These are phyloP conservation scores for Petasospora rhodanensis DNA, from an alignment of 1,139 yeast genomes.

Conservation along the genomic window DNA sequence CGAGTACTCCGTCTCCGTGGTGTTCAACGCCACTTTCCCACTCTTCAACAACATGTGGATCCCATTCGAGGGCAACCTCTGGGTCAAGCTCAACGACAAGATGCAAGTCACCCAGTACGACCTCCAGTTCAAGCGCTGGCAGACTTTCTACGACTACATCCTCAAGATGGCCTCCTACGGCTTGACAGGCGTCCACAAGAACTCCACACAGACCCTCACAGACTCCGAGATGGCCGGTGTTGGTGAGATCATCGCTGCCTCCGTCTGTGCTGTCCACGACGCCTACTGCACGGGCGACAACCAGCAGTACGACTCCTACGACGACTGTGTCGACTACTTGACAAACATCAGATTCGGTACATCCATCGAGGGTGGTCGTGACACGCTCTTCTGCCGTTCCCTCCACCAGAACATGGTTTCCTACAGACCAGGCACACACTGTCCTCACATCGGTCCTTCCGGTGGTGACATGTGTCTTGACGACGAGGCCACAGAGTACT, in stretches of 20 bases:
- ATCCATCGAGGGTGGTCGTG: constrained; percentile 25
- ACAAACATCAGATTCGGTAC: constrained; percentile 16
- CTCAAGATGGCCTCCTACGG: constrained; percentile 5
- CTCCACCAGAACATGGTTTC: constrained; percentile 24
- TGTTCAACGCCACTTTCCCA: constrained; percentile 16
- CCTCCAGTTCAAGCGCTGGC: constrained; percentile 12
- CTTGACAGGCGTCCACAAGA: constrained; percentile 1
- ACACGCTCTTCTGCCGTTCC: constrained; percentile 24
- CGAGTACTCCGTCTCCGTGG: constrained; percentile 12
- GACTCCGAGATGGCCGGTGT: neutral
- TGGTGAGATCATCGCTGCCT: constrained; percentile 9
- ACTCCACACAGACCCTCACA: constrained; percentile 1
- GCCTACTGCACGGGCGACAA: constrained; percentile 15
- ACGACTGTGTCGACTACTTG: constrained; percentile 15
- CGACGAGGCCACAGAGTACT: constrained; percentile 12
- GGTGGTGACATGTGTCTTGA: constrained; percentile 26
- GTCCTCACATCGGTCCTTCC: constrained; percentile 24
- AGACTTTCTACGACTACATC: constrained; percentile 9
- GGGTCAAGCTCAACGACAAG: constrained; percentile 12
- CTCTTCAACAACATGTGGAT: constrained; percentile 10
- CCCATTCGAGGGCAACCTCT: constrained; percentile 20
- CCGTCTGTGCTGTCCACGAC: constrained; percentile 20
- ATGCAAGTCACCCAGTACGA: constrained; percentile 14
- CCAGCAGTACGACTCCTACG: constrained; percentile 12
- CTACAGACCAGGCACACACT: constrained; percentile 22